phyloP scores from a whole-genome alignment of 2,329 filamentous ascomycete species.

The Ophiobolus disseminans region DNA sequence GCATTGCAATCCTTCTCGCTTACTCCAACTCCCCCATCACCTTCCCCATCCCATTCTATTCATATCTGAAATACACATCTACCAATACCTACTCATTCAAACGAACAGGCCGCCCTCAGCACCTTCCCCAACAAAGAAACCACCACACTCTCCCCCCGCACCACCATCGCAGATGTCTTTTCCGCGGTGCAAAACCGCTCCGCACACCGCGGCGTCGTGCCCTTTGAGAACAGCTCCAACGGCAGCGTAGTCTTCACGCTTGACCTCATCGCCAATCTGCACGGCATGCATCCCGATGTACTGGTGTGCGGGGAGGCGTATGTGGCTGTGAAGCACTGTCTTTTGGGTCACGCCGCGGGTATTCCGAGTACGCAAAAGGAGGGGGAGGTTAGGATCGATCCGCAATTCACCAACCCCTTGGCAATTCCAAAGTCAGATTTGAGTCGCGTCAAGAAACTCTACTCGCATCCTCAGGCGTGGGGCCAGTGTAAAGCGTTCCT shows the following conservation, averaged over 20 bases:
- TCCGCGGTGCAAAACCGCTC: slow-evolving; percentile 72
- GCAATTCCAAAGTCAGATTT: slow-evolving; percentile 49
- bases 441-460: slow-evolving; percentile 73
- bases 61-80: background rate
- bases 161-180: slow-evolving; percentile 74
- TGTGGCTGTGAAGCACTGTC: slow-evolving; percentile 85
- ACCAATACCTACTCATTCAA: slow-evolving; percentile 3
- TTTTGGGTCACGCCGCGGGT: slow-evolving; percentile 64
- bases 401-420: slow-evolving; percentile 1
- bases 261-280: slow-evolving; percentile 82
- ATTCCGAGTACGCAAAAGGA: too few species aligned
- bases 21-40: too few species aligned
- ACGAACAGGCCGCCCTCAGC: slow-evolving; percentile 64
- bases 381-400: background rate
- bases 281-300: slow-evolving; percentile 69
- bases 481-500: slow-evolving; percentile 87
- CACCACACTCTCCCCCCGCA: slow-evolving; percentile 50
- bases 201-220: slow-evolving; percentile 79
- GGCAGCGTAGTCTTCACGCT: slow-evolving; percentile 90
- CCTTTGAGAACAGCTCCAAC: slow-evolving; percentile 96
- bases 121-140: slow-evolving; percentile 52
- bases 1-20: too few species aligned
- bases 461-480: slow-evolving; percentile 95
- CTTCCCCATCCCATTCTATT: too few species aligned
- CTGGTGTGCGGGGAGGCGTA: slow-evolving; percentile 84